Base-by-base conservation (phyloP, 2,329 filamentous ascomycete genomes). In the Diaporthe citriasiana region DNA sequence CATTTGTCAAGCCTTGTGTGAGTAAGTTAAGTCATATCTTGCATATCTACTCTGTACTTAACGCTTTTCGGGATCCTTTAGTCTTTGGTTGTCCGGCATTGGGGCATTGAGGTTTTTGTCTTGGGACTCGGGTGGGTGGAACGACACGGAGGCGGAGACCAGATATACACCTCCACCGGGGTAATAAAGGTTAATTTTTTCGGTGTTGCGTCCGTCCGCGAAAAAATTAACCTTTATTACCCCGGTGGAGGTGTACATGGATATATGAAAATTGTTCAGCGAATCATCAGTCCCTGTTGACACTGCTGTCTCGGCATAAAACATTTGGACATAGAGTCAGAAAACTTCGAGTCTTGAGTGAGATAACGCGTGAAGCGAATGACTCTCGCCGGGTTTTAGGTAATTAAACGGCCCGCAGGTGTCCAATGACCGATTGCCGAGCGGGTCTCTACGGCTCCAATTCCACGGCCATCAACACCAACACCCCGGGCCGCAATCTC, bases 341-440 rank as follows among this genome's bases (percentile, higher is more conserved):
- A 50, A 38, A 25, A 38, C 22, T 1, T 30, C 42, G 22, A 51
- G 12, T 15, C 45, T 25, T 51, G 63, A 19, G 33, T 33, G 30
- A 51, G 7, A 38, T 27, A 51, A 66, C 22, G n/a, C 38, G 17
- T 17, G 9, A 66, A 66, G 45, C 45, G 45, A 66, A 66, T 66
- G 63, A 68, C 63, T 68, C 63, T 68, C 47, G 30, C 45, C 63
- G 33, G 33, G 12, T 22, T 50, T 33, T 40, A 40, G 45, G 47
- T 68, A 53, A 68, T 68, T 68, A 68, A 33, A 53, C 63, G 63
- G 47, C 63, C 47, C 45, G 47, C 45, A 27, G 17, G 45, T 40
- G 33, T 68, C 63, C 63, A 68, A 68, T 68, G 63, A 53, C 63
- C 47, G 63, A 68, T 33, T 51, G 63, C 63, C 63, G 63, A 68